These are phyloP conservation scores for Roridomyces roridus DNA, from an alignment of 768 basidiomycete genomes.

Conservation along the genomic window DNA sequence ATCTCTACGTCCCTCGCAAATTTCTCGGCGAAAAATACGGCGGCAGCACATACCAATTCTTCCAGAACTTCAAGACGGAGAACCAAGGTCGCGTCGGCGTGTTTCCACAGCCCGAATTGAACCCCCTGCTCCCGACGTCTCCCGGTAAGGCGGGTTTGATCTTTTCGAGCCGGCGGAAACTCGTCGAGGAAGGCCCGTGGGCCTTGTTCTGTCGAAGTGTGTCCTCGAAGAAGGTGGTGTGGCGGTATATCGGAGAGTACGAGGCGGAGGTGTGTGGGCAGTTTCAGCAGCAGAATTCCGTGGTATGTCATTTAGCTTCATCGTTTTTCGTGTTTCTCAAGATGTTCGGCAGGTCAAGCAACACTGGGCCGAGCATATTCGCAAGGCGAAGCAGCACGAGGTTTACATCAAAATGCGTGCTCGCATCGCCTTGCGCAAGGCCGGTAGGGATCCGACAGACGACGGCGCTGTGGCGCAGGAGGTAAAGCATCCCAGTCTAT, in stretches of 20 bases:
- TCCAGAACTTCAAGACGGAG: background rate
- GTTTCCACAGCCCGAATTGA: background rate
- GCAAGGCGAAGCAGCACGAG: constrained; percentile 13
- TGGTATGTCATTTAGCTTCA: constrained; percentile 11
- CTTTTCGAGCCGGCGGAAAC: constrained; percentile 33
- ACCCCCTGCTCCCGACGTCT: background rate
- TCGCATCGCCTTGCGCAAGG: constrained; percentile 29
- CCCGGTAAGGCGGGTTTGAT: constrained; percentile 12
- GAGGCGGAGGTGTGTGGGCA: constrained; percentile 21
- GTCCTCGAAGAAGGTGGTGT: constrained; percentile 4
- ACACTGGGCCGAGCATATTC: constrained; percentile 22
- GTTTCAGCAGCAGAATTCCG: constrained; percentile 15
- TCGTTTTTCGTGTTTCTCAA: background rate
- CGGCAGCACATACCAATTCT: background rate
- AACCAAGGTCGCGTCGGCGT: background rate
- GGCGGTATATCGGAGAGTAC: constrained; percentile 34
- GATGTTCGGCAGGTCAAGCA: constrained; percentile 12
- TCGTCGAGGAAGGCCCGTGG: constrained; percentile 28
- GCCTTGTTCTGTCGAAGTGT: constrained; percentile 19
- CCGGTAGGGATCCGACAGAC: constrained; percentile 29
- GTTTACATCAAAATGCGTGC: constrained; percentile 31
- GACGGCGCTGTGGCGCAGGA: constrained; percentile 26
- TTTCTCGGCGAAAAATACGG: background rate
- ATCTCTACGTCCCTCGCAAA: constrained; percentile 4
- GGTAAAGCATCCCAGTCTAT: background rate